These are phyloP conservation scores for Tulasnella sp. DNA, from an alignment of 768 basidiomycete genomes.

Conservation along the genomic window DNA sequence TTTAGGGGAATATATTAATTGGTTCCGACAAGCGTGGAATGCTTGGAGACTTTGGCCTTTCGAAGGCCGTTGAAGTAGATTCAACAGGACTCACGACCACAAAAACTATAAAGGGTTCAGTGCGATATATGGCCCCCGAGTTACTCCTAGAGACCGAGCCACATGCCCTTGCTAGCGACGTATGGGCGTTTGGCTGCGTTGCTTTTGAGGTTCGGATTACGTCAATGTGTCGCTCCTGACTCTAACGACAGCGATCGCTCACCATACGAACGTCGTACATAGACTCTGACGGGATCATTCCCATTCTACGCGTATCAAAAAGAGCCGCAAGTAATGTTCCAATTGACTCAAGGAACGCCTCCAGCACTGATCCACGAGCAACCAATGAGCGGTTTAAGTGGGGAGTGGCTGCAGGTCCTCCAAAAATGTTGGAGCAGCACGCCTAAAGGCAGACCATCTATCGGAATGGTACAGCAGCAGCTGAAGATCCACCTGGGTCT, in stretches of 20 bases:
- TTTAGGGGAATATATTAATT: not conserved
- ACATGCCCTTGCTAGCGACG: not conserved
- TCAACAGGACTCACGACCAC: not conserved
- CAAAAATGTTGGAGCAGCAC: not conserved
- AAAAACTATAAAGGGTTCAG: not conserved
- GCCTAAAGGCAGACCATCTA: not conserved
- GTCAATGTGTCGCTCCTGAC: not conserved
- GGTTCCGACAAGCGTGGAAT: not conserved
- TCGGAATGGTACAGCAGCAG: not conserved
- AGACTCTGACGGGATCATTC: not conserved
- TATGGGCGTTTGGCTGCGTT: not conserved
- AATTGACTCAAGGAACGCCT: not conserved
- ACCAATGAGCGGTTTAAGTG: not conserved
- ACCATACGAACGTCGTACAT: not conserved
- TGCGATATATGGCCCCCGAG: not conserved
- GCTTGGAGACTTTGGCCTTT: not conserved
- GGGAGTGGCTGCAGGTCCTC: not conserved
- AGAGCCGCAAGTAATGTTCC: not conserved
- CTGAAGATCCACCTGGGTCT: not conserved
- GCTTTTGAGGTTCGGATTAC: not conserved
- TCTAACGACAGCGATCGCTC: not conserved
- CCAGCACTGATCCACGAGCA: not conserved
- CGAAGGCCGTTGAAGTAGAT: not conserved
- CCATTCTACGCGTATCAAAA: not conserved
- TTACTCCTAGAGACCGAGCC: not conserved